These are phyloP conservation scores for Pyricularia sp. DNA, from an alignment of 2,329 filamentous ascomycete species.

Conservation along the genomic window DNA sequence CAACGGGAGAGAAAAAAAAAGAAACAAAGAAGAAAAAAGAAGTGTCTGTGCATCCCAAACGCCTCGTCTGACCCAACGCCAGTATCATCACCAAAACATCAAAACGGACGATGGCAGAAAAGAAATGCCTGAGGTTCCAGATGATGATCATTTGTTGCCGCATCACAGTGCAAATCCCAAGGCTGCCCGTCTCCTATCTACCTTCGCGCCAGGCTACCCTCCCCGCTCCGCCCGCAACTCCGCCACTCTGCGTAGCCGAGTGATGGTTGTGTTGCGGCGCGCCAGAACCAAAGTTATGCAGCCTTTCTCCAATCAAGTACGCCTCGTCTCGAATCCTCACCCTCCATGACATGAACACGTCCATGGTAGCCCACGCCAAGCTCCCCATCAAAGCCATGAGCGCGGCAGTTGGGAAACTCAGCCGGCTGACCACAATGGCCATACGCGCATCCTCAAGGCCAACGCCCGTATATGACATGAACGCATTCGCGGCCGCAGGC, in stretches of 20 bases:
- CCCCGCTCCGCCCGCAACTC: neutral
- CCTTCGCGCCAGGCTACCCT: neutral
- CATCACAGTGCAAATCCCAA: neutral
- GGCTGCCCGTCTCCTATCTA: neutral
- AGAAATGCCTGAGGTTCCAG: neutral
- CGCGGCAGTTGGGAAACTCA: constrained; percentile 57
- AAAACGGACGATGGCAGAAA: neutral
- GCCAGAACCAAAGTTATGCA: constrained; percentile 73
- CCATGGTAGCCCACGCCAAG: constrained; percentile 36
- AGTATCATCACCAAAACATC: neutral
- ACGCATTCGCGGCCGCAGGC: constrained; percentile 39
- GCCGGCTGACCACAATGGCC: constrained; percentile 18
- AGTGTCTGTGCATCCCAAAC: neutral
- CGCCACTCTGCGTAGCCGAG: neutral
- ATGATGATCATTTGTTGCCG: neutral
- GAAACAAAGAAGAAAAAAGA: neutral
- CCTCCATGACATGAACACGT: constrained; percentile 63
- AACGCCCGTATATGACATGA: constrained; percentile 26
- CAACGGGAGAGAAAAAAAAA: neutral
- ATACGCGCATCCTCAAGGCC: constrained; percentile 10
- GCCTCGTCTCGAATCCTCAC: constrained; percentile 82
- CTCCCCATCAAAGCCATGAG: constrained; percentile 33
- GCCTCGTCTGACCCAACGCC: too few species aligned
- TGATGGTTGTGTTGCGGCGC: neutral
- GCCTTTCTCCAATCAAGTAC: constrained; percentile 82